A percentile compares a stretch with the other conserved stretches of the same genome.
phyloP scores from a whole-genome alignment of 2,329 filamentous ascomycete species.

The Colletotrichum sp. region DNA sequence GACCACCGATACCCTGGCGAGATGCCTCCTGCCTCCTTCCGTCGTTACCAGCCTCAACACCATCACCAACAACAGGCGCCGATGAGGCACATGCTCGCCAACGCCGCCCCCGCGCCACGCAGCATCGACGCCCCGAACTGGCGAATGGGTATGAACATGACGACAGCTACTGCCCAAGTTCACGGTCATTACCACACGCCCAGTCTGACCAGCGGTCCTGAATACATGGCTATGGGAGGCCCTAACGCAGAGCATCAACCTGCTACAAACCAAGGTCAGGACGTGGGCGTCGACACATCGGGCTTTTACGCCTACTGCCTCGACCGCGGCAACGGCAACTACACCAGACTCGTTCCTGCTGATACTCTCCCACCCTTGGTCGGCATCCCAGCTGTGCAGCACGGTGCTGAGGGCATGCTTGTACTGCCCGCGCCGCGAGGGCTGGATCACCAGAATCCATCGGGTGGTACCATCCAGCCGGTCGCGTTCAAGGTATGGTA shows the following conservation, averaged over 20 bases:
- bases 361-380: conserved; percentile 54
- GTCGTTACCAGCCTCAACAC: background rate
- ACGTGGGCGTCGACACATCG: conserved; percentile 26
- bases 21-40: background rate
- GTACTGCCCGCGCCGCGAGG: conserved; percentile 48
- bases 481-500: conserved; percentile 44
- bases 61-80: background rate
- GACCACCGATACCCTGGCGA: background rate
- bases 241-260: background rate
- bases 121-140: conserved; percentile 10
- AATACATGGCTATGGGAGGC: background rate
- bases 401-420: conserved; percentile 46
- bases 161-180: conserved; percentile 38
- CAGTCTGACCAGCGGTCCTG: background rate
- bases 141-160: background rate
- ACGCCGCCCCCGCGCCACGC: background rate
- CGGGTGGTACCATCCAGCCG: conserved; percentile 38
- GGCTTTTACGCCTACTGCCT: conserved; percentile 54
- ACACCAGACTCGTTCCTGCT: conserved; percentile 60
- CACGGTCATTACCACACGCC: conserved; percentile 40
- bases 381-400: conserved; percentile 48
- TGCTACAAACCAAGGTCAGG: conserved; percentile 15
- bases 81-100: background rate
- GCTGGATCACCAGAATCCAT: conserved; percentile 40
- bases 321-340: conserved; percentile 57